phyloP scores from a whole-genome alignment of 257 asterid genomes.

The Anisodus tanguticus region DNA sequence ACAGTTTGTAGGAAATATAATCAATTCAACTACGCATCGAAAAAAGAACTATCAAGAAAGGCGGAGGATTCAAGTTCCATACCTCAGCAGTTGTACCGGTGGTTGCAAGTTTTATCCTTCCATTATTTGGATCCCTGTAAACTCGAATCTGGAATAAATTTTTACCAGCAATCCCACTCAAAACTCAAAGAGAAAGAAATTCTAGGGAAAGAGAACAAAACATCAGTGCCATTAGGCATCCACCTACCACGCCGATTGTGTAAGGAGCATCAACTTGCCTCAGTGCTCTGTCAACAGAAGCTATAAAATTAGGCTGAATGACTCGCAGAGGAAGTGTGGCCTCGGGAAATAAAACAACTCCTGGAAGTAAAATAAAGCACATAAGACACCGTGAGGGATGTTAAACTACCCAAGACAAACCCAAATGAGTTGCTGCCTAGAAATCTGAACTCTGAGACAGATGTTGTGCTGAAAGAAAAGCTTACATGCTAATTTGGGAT shows the following conservation, averaged over 20 bases:
- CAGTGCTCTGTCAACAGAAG: slow-evolving; percentile 87
- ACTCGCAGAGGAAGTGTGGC: slow-evolving; percentile 96
- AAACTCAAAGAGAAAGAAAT: slow-evolving; percentile 33
- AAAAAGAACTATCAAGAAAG: neutral
- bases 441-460: neutral
- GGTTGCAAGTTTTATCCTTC: slow-evolving; percentile 61
- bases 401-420: neutral
- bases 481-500: neutral
- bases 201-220: slow-evolving; percentile 27
- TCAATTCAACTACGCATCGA: neutral
- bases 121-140: slow-evolving; percentile 57
- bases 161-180: slow-evolving; percentile 31
- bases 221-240: slow-evolving; percentile 23
- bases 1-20: neutral
- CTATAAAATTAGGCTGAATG: slow-evolving; percentile 65
- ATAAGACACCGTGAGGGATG: neutral
- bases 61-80: slow-evolving; percentile 9
- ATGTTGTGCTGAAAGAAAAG: slow-evolving; percentile 17
- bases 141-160: slow-evolving; percentile 68
- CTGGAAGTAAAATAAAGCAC: slow-evolving; percentile 44
- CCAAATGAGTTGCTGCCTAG: neutral
- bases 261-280: slow-evolving; percentile 75
- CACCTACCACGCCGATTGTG: slow-evolving; percentile 88
- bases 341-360: slow-evolving; percentile 95
- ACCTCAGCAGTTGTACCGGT: slow-evolving; percentile 99